These are phyloP conservation scores for Echeveria elegans DNA, from an alignment of 164 flowering plant species.

Conservation along the genomic window DNA sequence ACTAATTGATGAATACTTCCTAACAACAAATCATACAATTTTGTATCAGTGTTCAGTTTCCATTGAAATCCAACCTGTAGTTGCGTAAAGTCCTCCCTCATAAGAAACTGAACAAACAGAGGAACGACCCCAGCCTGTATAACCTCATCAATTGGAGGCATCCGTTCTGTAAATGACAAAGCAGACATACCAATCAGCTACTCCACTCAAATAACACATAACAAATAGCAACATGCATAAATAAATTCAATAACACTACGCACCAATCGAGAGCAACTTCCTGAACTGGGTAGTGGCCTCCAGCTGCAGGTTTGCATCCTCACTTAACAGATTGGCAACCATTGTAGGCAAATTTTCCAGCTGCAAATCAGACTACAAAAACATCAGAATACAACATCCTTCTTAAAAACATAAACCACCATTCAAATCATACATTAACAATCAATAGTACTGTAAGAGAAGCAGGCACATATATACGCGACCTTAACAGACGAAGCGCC, in stretches of 20 bases:
- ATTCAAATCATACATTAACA: not conserved
- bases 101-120: slow-evolving; percentile 11
- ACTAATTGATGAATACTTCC: too few relatives aligned
- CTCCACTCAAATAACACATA: not conserved
- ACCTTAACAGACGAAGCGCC: not conserved
- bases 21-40: too few relatives aligned
- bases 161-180: not conserved
- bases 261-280: slow-evolving; percentile 11
- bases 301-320: slow-evolving; percentile 2
- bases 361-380: too few relatives aligned
- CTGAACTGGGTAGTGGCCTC: slow-evolving; percentile 11
- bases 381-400: too few relatives aligned
- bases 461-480: not conserved
- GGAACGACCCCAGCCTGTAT: slow-evolving; percentile 6
- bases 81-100: slow-evolving; percentile 11
- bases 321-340: slow-evolving; percentile 4
- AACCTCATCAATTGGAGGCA: slow-evolving; percentile 8
- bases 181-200: not conserved
- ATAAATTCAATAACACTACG: not conserved
- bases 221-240: too few relatives aligned
- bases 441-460: too few relatives aligned
- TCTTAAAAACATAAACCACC: not conserved
- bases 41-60: too few relatives aligned
- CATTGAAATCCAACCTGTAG: slow-evolving; percentile 7
- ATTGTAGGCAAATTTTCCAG: slow-evolving; percentile 7